Evolutionary conservation across 345 rosid species (phyloP), one percentile per base, ranked within the genome.

Genomic region (Hibiscus tridactylites): DNA sequence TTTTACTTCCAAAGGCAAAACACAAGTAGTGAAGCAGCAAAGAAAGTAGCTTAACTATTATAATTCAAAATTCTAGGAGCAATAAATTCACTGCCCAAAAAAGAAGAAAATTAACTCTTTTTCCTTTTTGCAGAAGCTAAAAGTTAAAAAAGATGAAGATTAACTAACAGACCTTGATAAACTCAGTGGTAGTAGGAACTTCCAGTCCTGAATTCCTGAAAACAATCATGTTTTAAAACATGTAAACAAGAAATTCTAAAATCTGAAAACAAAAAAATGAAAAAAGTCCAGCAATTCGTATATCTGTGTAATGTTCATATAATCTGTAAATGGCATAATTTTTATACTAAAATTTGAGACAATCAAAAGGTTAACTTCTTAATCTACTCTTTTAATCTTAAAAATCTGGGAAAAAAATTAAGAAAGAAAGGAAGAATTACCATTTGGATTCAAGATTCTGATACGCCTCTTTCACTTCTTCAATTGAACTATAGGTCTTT

Each of bases 391-490:
- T 54, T 54, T 19, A 54, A 28, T 17, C 44, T 9, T 56, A 9
- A 77, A 5, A 35, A 0, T 12, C 13, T 3, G 57, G 6, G 8
- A 24, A 65, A 39, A 8, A 9, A 58, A 24, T 57, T 21, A 9
- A n/a, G 53, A 57, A 49, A 9, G 64, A 47, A 21, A 47, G 52
- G 31, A 54, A 21, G 72, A 65, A 47, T 53, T 84, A 94, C 97
- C 97, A 83, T 28, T 80, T 81, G 13, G 88, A 84, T 70, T 84
- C 83, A 50, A 88, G 74, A 73, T 67, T 82, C 77, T 87, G 80
- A 74, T 91, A 91, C 17, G 91, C 95, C 72, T 79, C 90, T 77
- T 78, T 82, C 71, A 90, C 97, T 70, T 80, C 86, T 67, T 87
- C 92, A 7, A 83, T 63, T 19, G 95, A 78, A 77, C 87, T 77